A percentile compares a stretch with the other conserved stretches of the same genome.
Evolutionary conservation across 306 rosid species (phyloP).

Genomic region (Crotalaria pallida): DNA sequence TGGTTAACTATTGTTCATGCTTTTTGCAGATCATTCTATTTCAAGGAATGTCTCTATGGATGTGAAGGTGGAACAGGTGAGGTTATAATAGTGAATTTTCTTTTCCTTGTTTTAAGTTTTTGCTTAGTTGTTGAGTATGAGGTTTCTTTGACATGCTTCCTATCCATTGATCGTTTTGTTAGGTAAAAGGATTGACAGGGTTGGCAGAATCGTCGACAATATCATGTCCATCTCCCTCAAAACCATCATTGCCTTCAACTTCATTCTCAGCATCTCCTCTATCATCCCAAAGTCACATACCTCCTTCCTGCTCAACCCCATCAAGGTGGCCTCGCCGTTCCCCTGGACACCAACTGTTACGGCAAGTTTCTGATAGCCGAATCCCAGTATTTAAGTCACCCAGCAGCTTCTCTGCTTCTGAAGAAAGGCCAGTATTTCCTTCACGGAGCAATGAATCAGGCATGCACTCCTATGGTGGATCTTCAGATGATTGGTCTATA

Average conservation of each 20-base stretch:
- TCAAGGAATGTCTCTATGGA: slow-evolving; percentile 63
- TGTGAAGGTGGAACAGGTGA: slow-evolving; percentile 66
- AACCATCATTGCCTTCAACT: slow-evolving; percentile 62
- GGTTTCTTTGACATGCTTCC: slow-evolving; percentile 6
- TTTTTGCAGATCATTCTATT: slow-evolving; percentile 59
- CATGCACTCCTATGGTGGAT: slow-evolving; percentile 66
- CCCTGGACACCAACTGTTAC: slow-evolving; percentile 56
- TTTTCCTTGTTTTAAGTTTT: not conserved
- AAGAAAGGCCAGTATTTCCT: slow-evolving; percentile 58
- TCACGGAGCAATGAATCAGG: slow-evolving; percentile 66
- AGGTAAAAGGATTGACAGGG: slow-evolving; percentile 57
- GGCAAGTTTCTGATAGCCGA: slow-evolving; percentile 61
- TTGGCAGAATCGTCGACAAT: slow-evolving; percentile 41
- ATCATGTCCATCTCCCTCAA: slow-evolving; percentile 54
- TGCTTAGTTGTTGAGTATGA: not conserved
- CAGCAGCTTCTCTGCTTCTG: slow-evolving; percentile 45
- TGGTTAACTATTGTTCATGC: not conserved
- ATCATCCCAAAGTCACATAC: slow-evolving; percentile 50
- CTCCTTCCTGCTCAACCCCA: slow-evolving; percentile 53
- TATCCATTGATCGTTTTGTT: slow-evolving; percentile 13
- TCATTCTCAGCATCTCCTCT: slow-evolving; percentile 62
- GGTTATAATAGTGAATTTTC: slow-evolving; percentile 11
- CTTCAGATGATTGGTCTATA: slow-evolving; percentile 95
- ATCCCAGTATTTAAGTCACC: slow-evolving; percentile 61
- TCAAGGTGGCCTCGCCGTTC: slow-evolving; percentile 50